Evolutionary conservation across 2,329 filamentous ascomycete genomes (phyloP).

Genomic region (Phialophora tarda): DNA sequence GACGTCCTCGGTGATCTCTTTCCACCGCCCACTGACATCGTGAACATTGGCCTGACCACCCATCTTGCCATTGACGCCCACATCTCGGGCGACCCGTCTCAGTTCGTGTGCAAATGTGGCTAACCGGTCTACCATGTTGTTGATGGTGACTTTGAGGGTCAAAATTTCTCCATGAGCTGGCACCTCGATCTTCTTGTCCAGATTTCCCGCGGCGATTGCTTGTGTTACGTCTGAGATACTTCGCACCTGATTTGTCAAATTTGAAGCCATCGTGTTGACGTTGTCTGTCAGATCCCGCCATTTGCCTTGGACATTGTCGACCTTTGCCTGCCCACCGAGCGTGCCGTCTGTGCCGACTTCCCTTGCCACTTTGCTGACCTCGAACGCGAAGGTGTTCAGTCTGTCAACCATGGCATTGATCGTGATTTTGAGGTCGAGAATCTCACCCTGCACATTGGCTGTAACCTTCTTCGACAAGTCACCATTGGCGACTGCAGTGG

Average conservation of each 20-base stretch:
- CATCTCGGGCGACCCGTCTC: conserved; percentile 92
- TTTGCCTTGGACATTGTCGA: conserved; percentile 69
- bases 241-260: conserved; percentile 72
- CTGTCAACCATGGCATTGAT: conserved; percentile 72
- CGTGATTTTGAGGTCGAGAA: conserved; percentile 91
- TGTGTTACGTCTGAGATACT: conserved; percentile 94
- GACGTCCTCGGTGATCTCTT: conserved; percentile 95
- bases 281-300: conserved; percentile 72
- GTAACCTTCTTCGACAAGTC: conserved; percentile 96
- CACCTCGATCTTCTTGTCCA: conserved; percentile 94
- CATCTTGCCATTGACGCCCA: conserved; percentile 98
- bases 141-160: conserved; percentile 93
- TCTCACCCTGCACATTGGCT: conserved; percentile 91
- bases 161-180: conserved; percentile 94
- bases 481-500: conserved; percentile 90
- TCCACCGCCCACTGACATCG: conserved; percentile 92
- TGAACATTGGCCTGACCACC: conserved; percentile 94
- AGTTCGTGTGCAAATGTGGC: conserved; percentile 97
- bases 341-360: conserved; percentile 69
- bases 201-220: conserved; percentile 92
- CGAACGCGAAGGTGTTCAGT: conserved; percentile 67
- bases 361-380: conserved; percentile 69
- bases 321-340: conserved; percentile 67
- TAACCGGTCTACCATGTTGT: conserved; percentile 96
- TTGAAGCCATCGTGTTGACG: conserved; percentile 71